Evolutionary conservation across 2,329 filamentous ascomycete species (phyloP), one percentile per base, ranked within the genome.

Genomic region (Trichoderma sp.): DNA sequence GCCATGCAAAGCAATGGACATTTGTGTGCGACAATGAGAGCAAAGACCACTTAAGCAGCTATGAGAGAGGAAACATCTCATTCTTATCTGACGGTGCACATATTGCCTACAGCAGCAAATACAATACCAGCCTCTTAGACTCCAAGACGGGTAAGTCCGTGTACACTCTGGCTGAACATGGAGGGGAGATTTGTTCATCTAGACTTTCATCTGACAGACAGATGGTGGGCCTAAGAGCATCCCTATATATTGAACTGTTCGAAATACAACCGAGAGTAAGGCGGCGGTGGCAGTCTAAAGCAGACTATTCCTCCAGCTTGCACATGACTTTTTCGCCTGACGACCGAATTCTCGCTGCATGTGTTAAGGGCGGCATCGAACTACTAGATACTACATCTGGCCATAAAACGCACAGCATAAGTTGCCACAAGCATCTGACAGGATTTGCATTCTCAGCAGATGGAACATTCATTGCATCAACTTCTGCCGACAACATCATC

Each of bases 21-120:
- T 17, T 36, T 15, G 6, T 3, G 13, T 3, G 15, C 5, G 6
- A 1, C 2, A 0, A 3, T 15, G 1, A 3, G 3, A 6, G 3
- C 34, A n/a, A n/a, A n/a, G n/a, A n/a, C n/a, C n/a, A n/a, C n/a
- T n/a, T n/a, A n/a, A n/a, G n/a, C n/a, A n/a, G n/a, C n/a, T n/a
- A 3, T 15, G 1, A 3, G 3, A 6, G 3, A 13, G 8, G 0
- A 6, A 2, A 9, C 6, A 9, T 50, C 43, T 12, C n/a, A 20
- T 50, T 20, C 11, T 12, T 50, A 20, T 6, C 43, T 23, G 43
- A 50, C 11, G 43, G 43, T 20, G 2, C 4, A 3, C n/a, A 47
- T 11, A 2, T 47, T 47, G 43, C 8, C 17, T 20, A 47, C 17
- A 20, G n/a, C 17, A 5, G 9, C 43, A 0, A 0, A 8, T 11